phyloP scores from a whole-genome alignment of 176 grass and related monocot genomes.

The Oropetium thomaeum region DNA sequence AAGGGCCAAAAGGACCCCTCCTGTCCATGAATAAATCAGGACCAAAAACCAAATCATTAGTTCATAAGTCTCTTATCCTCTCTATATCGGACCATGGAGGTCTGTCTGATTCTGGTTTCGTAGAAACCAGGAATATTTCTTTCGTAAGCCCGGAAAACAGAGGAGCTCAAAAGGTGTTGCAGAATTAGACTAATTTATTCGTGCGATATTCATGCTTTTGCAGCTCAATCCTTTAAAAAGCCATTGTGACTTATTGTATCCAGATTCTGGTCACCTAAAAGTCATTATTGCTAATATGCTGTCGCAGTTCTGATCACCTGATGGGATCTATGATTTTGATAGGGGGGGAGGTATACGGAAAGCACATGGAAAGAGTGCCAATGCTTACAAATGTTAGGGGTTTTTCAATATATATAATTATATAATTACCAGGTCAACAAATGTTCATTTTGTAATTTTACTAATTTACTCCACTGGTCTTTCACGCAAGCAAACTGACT shows the following conservation, averaged over 20 bases:
- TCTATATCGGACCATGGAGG: slow-evolving; percentile 2
- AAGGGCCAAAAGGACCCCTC: no score
- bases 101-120: slow-evolving; percentile 9
- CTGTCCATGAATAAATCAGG: no score
- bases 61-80: neutral
- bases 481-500: no score
- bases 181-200: neutral
- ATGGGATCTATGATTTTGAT: neutral
- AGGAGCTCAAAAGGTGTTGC: neutral
- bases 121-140: slow-evolving; percentile 22
- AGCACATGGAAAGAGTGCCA: neutral
- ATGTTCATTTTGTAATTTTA: neutral
- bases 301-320: neutral
- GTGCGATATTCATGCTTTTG: neutral
- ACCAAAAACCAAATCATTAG: neutral
- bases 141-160: neutral
- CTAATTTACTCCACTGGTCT: neutral
- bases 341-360: neutral
- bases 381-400: neutral
- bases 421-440: neutral
- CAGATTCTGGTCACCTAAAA: neutral
- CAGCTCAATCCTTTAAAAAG: neutral
- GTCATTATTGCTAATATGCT: neutral
- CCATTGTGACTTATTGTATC: neutral
- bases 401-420: neutral